Evolutionary conservation across 805 yeast species (phyloP).

Genomic region (Candida sakaeoensis): DNA sequence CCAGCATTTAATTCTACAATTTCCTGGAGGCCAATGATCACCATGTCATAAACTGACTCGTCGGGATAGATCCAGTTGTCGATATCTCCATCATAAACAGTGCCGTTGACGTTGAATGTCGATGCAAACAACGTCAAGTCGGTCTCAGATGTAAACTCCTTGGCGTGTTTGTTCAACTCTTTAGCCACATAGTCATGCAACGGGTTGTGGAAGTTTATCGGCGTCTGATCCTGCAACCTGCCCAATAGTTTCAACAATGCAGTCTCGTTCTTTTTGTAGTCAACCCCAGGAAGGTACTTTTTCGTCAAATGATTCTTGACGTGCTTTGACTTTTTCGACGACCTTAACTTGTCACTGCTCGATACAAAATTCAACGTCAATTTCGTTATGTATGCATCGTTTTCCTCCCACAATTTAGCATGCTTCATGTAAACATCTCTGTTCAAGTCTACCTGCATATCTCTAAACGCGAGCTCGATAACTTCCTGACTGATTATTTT

Average conservation of each 20-base stretch:
- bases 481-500: constrained; percentile 47
- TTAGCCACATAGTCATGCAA: constrained; percentile 48
- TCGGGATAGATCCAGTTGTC: constrained; percentile 45
- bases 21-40: constrained; percentile 85
- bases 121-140: constrained; percentile 45
- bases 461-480: constrained; percentile 43
- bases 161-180: constrained; percentile 37
- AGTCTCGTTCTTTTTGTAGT: constrained; percentile 34
- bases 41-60: constrained; percentile 54
- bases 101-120: constrained; percentile 56
- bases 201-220: constrained; percentile 46
- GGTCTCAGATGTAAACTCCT: constrained; percentile 37
- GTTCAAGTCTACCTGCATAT: constrained; percentile 32
- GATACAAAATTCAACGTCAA: constrained; percentile 39
- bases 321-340: constrained; percentile 40
- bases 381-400: constrained; percentile 38
- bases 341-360: constrained; percentile 34
- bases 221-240: constrained; percentile 42
- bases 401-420: constrained; percentile 46
- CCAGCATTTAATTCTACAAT: constrained; percentile 75
- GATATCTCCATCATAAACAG: constrained; percentile 39
- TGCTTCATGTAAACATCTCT: constrained; percentile 36
- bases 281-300: constrained; percentile 40
- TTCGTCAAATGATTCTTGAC: constrained; percentile 34
- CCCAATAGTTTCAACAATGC: constrained; percentile 50